Percentiles rank a stretch among this genome's conserved stretches.
phyloP scores from a whole-genome alignment of 2,329 filamentous ascomycete genomes.

The Gnomoniopsis smithogilvyi region DNA sequence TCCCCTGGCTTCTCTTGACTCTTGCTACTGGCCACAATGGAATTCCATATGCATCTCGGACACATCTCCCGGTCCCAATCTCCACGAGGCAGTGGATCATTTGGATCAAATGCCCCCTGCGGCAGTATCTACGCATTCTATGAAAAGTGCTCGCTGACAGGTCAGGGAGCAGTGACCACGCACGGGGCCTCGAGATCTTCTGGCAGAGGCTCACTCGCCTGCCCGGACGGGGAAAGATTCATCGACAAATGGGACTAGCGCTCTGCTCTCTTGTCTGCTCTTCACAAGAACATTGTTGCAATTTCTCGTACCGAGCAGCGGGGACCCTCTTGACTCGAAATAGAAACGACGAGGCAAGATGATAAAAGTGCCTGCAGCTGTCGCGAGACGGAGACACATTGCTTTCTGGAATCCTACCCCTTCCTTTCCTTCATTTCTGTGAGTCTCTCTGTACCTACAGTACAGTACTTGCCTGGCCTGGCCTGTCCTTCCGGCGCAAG shows the following conservation, averaged over 20 bases:
- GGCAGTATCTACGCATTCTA: not conserved
- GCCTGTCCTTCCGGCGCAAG: not conserved
- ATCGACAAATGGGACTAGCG: conserved; percentile 6
- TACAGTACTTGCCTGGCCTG: not conserved
- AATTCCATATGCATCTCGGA: not conserved
- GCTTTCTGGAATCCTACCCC: conserved; percentile 1
- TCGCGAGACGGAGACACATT: conserved; percentile 1
- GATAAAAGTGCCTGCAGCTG: conserved; percentile 1
- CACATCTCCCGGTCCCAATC: not conserved
- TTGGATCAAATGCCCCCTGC: not conserved
- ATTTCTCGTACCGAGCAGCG: not conserved
- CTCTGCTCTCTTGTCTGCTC: conserved; percentile 2
- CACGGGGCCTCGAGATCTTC: not conserved
- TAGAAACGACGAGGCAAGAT: not conserved
- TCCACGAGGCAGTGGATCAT: not conserved
- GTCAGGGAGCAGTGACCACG: not conserved
- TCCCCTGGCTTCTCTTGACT: not conserved
- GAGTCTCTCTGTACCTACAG: no score
- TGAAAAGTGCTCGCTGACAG: not conserved
- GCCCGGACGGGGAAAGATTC: conserved; percentile 6
- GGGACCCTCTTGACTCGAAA: not conserved
- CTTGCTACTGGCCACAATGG: not conserved
- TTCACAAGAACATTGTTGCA: conserved; percentile 4
- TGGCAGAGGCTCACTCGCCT: conserved; percentile 9
- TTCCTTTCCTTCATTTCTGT: not conserved